Evolutionary conservation across 768 basidiomycete genomes (phyloP).

Genomic region (Tylopilus sp.): DNA sequence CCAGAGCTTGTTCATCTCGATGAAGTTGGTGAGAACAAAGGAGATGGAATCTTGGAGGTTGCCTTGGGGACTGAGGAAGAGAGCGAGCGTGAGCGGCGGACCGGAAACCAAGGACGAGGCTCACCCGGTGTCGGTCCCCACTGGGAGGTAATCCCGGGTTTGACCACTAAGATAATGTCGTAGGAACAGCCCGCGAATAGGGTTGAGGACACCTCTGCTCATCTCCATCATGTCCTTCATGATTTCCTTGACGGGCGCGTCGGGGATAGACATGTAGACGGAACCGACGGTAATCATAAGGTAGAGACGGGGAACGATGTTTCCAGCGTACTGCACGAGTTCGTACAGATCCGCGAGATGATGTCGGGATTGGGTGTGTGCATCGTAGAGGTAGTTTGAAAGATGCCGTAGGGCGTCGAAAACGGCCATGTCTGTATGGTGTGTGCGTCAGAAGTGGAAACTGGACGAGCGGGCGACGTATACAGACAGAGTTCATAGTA

Average conservation of each 20-base stretch:
- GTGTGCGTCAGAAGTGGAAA: neutral
- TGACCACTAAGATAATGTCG: constrained; percentile 97
- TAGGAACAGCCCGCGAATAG: constrained; percentile 93
- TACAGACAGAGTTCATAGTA: constrained; percentile 94
- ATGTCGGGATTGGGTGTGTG: constrained; percentile 86
- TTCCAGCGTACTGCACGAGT: constrained; percentile 98
- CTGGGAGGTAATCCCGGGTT: constrained; percentile 91
- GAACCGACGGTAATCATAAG: constrained; percentile 99
- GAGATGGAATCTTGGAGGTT: constrained; percentile 93
- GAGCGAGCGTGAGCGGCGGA: neutral
- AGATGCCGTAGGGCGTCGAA: constrained; percentile 96
- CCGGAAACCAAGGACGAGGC: constrained; percentile 19
- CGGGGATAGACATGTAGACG: constrained; percentile 97
- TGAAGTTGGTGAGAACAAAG: constrained; percentile 97
- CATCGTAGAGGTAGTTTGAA: constrained; percentile 95
- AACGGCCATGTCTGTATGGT: constrained; percentile 84
- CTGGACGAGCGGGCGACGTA: neutral
- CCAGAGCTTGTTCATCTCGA: constrained; percentile 99
- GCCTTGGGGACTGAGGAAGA: constrained; percentile 62
- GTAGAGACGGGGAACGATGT: constrained; percentile 90
- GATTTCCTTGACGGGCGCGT: constrained; percentile 97
- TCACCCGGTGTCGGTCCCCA: constrained; percentile 82
- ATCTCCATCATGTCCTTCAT: constrained; percentile 99
- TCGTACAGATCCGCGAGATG: constrained; percentile 99
- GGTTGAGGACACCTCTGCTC: constrained; percentile 95